These are phyloP conservation scores for Castanospermum australe DNA, from an alignment of 306 rosid species.

Conservation along the genomic window DNA sequence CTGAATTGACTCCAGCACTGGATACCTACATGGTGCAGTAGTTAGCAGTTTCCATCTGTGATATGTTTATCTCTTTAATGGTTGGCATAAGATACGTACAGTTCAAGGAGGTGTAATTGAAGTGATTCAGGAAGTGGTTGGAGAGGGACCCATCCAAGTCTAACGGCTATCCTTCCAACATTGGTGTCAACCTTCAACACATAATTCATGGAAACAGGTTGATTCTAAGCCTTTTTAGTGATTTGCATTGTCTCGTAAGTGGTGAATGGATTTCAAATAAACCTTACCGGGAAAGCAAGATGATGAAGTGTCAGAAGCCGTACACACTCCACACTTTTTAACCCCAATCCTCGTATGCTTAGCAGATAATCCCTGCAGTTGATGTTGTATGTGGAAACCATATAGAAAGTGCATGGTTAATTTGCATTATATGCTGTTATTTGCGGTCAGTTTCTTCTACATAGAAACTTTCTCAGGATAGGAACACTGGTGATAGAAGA, in stretches of 20 bases:
- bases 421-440: conserved; percentile 13
- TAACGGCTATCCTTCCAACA: conserved; percentile 97
- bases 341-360: conserved; percentile 83
- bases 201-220: conserved; percentile 23
- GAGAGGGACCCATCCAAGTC: conserved; percentile 99
- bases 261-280: conserved; percentile 19
- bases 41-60: conserved; percentile 33
- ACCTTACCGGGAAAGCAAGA: conserved; percentile 93
- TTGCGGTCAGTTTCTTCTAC: not conserved
- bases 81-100: conserved; percentile 49
- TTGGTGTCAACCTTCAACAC: conserved; percentile 86
- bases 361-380: conserved; percentile 77
- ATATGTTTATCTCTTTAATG: not conserved
- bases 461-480: conserved; percentile 4
- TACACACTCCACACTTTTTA: conserved; percentile 96
- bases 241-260: conserved; percentile 14
- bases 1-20: conserved; percentile 85
- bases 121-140: conserved; percentile 91
- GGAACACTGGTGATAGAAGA: conserved; percentile 14
- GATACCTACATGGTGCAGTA: conserved; percentile 61
- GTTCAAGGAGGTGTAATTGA: conserved; percentile 84
- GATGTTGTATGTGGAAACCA: conserved; percentile 10
- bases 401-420: conserved; percentile 20
- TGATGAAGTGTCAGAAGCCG: conserved; percentile 91
- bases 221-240: conserved; percentile 15